These are phyloP conservation scores for Vigna unguiculata DNA, from an alignment of 306 rosid genomes.

Conservation along the genomic window DNA sequence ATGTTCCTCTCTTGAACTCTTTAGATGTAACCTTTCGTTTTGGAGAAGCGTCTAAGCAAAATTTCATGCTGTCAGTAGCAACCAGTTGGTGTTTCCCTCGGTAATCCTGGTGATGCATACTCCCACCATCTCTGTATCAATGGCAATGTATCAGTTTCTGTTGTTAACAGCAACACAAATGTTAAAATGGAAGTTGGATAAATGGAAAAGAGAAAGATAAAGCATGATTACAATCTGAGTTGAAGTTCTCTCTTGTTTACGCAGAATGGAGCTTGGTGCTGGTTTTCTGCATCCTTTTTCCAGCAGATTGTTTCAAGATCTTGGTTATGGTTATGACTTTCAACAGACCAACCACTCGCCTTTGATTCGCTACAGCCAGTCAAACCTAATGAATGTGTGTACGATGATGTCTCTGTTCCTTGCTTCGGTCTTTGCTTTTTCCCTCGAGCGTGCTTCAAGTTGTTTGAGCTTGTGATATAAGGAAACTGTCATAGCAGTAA, in stretches of 20 bases:
- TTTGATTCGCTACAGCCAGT: slow-evolving; percentile 63
- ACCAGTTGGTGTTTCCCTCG: slow-evolving; percentile 71
- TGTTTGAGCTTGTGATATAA: slow-evolving; percentile 47
- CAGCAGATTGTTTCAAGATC: slow-evolving; percentile 75
- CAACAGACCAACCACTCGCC: slow-evolving; percentile 79
- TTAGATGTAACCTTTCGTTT: slow-evolving; percentile 69
- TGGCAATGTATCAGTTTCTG: slow-evolving; percentile 20
- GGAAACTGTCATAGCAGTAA: slow-evolving; percentile 70
- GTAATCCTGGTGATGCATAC: slow-evolving; percentile 51
- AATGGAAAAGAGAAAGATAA: slow-evolving; percentile 40
- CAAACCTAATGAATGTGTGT: slow-evolving; percentile 58
- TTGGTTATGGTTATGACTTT: slow-evolving; percentile 55
- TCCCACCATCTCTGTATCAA: slow-evolving; percentile 60
- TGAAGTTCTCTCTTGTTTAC: slow-evolving; percentile 68
- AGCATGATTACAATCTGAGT: slow-evolving; percentile 60
- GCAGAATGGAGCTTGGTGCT: slow-evolving; percentile 63
- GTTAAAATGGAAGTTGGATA: slow-evolving; percentile 30
- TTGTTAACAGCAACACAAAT: slow-evolving; percentile 29
- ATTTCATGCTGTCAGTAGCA: slow-evolving; percentile 49
- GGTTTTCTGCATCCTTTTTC: slow-evolving; percentile 55
- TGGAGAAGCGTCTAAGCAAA: slow-evolving; percentile 83
- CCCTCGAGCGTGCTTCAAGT: slow-evolving; percentile 37
- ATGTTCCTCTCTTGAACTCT: slow-evolving; percentile 63
- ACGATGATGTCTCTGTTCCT: slow-evolving; percentile 43
- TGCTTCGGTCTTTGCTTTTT: slow-evolving; percentile 43